Base-by-base conservation (phyloP, 73 alveolate genomes). In the Paramecium primaurelia region DNA sequence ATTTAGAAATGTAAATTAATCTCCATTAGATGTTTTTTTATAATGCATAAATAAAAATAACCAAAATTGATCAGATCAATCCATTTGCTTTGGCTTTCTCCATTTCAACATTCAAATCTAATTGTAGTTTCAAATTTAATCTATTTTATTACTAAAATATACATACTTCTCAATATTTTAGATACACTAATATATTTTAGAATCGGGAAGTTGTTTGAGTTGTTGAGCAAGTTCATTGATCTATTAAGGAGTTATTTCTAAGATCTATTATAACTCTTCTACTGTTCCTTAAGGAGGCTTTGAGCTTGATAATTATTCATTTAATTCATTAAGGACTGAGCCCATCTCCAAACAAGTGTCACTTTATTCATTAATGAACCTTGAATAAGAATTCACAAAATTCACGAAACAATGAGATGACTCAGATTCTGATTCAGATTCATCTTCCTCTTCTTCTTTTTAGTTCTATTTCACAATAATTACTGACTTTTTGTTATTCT, bases 271-370 rank as follows among this genome's bases (percentile, higher is more conserved):
- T 30, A 73, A 44, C 47, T 73, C 87, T 73, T 73, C 87, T 30
- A 73, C 34, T 22, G 16, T 40, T 73, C 59, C 58, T 37, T 34
- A 73, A 1, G 87, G 87, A 3, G 87, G 87, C 59, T 73, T 73
- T 6, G 59, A 22, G 87, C n/a, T 37, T 16, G 37, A 20, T 30
- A 73, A 18, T 36, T 11, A 32, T 37, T 73, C 87, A 73, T 73
- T 73, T 38, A 73, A 40, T 38, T 73, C 87, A 37, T 73, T 73
- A 14, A 73, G 32, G 22, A 73, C 87, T 10, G 87, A 37, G 8
- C 47, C 87, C 87, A 73, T 73, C 34, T 73, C 87, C 34, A 73
- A 40, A 38, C 87, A 73, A 73, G 87, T 73, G 47, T 40, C 87
- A 37, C 59, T 73, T 18, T 34, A 73, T 38, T 73, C 58, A 73